Conservation (phyloP, 805 yeast species). For the Ogataea ganodermae region DNA sequence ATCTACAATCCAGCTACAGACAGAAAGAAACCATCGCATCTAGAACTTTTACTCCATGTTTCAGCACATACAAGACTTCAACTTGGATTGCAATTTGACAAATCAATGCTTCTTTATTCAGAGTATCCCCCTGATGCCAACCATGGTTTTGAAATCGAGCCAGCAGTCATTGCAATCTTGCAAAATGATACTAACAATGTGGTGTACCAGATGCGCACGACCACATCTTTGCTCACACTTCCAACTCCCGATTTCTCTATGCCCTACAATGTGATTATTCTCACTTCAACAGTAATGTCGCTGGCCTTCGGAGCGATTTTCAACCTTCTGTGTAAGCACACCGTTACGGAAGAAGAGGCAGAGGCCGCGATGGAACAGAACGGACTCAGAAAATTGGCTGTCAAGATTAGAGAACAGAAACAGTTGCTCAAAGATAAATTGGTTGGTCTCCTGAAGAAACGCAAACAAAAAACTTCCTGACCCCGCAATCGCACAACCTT, state of each 20-base stretch:
- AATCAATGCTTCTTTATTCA: constrained; percentile 75
- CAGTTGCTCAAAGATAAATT: constrained; percentile 4
- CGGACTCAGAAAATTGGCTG: constrained; percentile 20
- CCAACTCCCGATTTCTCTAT: constrained; percentile 98
- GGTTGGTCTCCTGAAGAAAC: neutral
- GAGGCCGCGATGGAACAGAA: constrained; percentile 34
- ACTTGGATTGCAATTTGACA: constrained; percentile 79
- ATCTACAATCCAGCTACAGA: constrained; percentile 78
- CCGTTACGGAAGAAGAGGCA: constrained; percentile 74
- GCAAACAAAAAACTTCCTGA: neutral
- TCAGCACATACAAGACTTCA: constrained; percentile 67
- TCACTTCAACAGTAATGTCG: constrained; percentile 92
- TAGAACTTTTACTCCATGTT: constrained; percentile 64
- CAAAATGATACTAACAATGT: constrained; percentile 22
- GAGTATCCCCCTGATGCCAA: constrained; percentile 99
- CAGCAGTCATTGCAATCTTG: constrained; percentile 73
- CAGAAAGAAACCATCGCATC: constrained; percentile 76
- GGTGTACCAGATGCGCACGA: constrained; percentile 65
- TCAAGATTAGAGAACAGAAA: neutral
- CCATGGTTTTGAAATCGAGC: constrained; percentile 94
- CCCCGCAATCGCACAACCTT: neutral
- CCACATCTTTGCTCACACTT: constrained; percentile 80
- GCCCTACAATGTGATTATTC: constrained; percentile 96
- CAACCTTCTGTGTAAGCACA: constrained; percentile 72
- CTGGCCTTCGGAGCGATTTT: constrained; percentile 85